These are phyloP conservation scores for Saxophila tyrrhenica DNA, from an alignment of 495 filamentous ascomycete species.

Conservation along the genomic window DNA sequence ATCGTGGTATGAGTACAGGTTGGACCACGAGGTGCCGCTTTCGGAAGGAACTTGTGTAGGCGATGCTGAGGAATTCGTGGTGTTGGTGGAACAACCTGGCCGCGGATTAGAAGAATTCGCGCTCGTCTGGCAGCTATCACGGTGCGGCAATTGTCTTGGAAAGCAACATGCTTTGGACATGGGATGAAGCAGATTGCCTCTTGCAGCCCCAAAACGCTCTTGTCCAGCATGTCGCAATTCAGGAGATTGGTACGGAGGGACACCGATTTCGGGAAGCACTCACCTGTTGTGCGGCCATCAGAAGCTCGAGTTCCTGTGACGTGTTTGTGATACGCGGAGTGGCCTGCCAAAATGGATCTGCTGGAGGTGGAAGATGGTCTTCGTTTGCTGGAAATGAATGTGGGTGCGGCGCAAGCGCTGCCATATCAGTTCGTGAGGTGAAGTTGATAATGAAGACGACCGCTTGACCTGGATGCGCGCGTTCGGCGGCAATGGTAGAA, in stretches of 20 bases:
- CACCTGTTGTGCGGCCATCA: slow-evolving; percentile 6
- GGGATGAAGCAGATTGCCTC: too few relatives aligned
- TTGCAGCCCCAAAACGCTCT: background rate
- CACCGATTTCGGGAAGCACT: background rate
- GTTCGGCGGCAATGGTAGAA: too few relatives aligned
- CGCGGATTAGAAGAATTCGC: background rate
- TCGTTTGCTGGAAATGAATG: background rate
- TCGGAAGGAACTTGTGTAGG: background rate
- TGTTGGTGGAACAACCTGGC: background rate
- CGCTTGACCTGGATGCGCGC: too few relatives aligned
- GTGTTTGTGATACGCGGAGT: slow-evolving; percentile 1
- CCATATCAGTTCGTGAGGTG: background rate
- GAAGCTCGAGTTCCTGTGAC: background rate
- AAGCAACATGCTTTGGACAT: too few relatives aligned
- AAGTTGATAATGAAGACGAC: background rate
- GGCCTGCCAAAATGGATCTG: slow-evolving; percentile 13
- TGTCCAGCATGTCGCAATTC: background rate
- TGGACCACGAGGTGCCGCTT: background rate
- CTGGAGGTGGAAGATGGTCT: background rate
- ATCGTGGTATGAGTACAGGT: slow-evolving; percentile 51
- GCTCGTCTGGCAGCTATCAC: too few relatives aligned
- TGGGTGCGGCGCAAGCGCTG: background rate
- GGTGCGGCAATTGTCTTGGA: too few relatives aligned
- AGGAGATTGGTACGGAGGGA: background rate
- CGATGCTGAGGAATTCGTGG: background rate